phyloP scores from a whole-genome alignment of 2,329 filamentous ascomycete genomes.

The Teratosphaeria pseudoeucalypti region DNA sequence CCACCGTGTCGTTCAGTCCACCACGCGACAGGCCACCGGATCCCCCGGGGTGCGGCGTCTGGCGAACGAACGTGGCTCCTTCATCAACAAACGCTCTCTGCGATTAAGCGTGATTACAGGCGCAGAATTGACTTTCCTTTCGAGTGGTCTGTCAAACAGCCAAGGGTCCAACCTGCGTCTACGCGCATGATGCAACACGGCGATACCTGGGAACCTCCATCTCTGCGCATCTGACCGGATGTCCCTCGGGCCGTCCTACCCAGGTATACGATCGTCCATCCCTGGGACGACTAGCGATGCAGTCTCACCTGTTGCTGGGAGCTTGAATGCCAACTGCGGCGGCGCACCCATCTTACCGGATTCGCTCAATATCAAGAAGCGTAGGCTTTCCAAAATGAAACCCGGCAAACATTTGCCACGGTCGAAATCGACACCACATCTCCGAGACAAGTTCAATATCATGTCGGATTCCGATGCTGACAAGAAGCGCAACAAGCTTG shows the following conservation, averaged over 20 bases:
- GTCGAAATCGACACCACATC: constrained; percentile 36
- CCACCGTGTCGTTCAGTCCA: background rate
- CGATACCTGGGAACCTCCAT: background rate
- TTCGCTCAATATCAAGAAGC: constrained; percentile 3
- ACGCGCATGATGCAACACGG: background rate
- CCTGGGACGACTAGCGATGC: background rate
- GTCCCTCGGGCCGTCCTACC: background rate
- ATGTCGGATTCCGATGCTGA: constrained; percentile 40
- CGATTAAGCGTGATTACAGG: background rate
- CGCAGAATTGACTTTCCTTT: background rate
- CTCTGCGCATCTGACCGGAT: background rate
- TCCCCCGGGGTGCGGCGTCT: background rate
- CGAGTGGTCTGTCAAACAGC: background rate
- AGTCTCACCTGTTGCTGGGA: constrained; percentile 1
- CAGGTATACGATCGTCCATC: background rate
- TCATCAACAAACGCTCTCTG: background rate
- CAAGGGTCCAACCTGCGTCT: background rate
- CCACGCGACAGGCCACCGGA: background rate
- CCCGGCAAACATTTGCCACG: constrained; percentile 30
- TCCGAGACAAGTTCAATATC: constrained; percentile 30
- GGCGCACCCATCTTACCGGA: background rate
- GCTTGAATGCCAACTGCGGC: background rate
- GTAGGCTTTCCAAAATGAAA: constrained; percentile 25
- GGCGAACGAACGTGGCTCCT: background rate
- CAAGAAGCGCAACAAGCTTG: constrained; percentile 79